Conservation (phyloP, 1,284 basidiomycete species). For the Moesziomyces globuligerus region DNA sequence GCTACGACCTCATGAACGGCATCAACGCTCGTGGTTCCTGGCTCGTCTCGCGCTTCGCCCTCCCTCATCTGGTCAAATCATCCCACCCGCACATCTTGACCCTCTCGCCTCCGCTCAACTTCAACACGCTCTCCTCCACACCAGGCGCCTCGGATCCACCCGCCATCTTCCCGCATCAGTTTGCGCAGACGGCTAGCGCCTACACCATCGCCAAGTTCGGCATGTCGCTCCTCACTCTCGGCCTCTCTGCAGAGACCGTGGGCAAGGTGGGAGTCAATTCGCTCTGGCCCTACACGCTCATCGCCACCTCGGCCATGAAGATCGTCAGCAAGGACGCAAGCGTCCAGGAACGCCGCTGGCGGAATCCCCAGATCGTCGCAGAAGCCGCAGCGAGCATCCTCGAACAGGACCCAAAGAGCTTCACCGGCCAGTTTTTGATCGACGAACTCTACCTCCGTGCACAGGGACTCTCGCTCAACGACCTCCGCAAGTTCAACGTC, state of each 20-base stretch:
- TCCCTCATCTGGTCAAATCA: conserved; percentile 60
- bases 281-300: conserved; percentile 58
- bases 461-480: conserved; percentile 34
- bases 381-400: conserved; percentile 62
- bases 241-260: conserved; percentile 58
- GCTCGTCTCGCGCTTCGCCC: conserved; percentile 58
- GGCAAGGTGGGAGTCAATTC: conserved; percentile 58
- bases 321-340: conserved; percentile 51
- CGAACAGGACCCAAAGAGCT: conserved; percentile 27
- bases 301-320: conserved; percentile 60
- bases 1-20: conserved; percentile 44
- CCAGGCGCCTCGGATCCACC: conserved; percentile 29
- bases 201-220: conserved; percentile 65
- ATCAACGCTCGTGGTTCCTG: conserved; percentile 64
- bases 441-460: conserved; percentile 64
- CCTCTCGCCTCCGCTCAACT: conserved; percentile 58
- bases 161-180: conserved; percentile 40
- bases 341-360: conserved; percentile 46
- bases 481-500: conserved; percentile 43
- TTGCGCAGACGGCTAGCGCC: conserved; percentile 38
- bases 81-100: conserved; percentile 66
- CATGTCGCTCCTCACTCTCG: conserved; percentile 61
- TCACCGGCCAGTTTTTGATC: conserved; percentile 56
- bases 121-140: conserved; percentile 43
- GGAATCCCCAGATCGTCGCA: conserved; percentile 58